Evolutionary conservation across 306 rosid genomes (phyloP), one percentile per base, ranked within the genome.

Genomic region (Spatholobus suberectus): DNA sequence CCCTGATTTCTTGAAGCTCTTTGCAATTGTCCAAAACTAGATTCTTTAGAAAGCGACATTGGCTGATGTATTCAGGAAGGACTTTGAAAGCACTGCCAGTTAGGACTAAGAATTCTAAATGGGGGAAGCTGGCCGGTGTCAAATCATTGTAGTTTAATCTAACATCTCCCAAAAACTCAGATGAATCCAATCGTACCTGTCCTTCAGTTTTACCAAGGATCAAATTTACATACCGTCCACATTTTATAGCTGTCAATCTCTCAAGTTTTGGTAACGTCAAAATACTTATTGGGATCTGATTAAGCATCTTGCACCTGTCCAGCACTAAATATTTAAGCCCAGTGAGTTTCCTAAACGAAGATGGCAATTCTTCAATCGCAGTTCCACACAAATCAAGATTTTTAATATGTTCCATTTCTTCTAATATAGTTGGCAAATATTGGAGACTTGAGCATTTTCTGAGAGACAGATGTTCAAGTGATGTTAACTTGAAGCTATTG

Each of bases 1-100:
- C 70, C 38, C 21, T 52, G 40, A 79, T 41, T 79, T 69, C 77
- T 40, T 32, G 70, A 70, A 79, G 83, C n/a, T 37, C 0, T 14
- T 15, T 23, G 70, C 77, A 79, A 11, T 79, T 20, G 10, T 79
- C 59, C 24, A 79, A 26, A 54, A 52, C 57, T 54, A 69, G 83
- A 38, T 41, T 10, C 70, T 29, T 68, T 38, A 69, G 37, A 54
- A n/a, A 27, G 46, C 6, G 23, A 55, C 70, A 79, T 54, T 52
- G 32, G 24, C 74, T 24, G 5, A 69, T 79, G 77, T 44, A 40
- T 38, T 58, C 83, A 11, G 77, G 83, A 69, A 79, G 77, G 61
- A 68, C 41, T 79, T 43, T 79, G 77, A 79, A 68, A 7, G 23
- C 4, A 41, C 27, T 37, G 10, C 35, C 23, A 38, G 8, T 24